Evolutionary conservation across 2,329 filamentous ascomycete genomes (phyloP), one percentile per base, ranked within the genome.

Genomic region (Coniochaeta ligniaria): DNA sequence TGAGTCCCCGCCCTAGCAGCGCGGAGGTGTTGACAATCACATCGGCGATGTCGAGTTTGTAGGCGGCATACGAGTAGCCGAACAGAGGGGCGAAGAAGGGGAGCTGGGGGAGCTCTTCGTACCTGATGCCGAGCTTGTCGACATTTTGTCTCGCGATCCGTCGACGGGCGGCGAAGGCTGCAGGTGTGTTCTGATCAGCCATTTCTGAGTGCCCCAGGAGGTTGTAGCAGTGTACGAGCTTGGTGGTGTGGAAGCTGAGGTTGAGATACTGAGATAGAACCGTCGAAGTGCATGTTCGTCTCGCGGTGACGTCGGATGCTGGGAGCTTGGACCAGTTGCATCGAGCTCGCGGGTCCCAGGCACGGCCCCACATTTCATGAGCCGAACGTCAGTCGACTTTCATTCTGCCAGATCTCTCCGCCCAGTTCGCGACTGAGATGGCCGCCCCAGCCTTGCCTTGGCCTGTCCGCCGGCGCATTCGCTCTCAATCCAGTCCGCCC

Each of bases 81-180:
- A 62, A 63, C 12, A 60, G 16, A 5, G 60, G 59, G 3, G 52
- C 60, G 38, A 61, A 66, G 41, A 60, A 57, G 14, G 65, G 65
- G 20, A 63, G 33, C 45, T 62, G 59, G 6, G 66, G 65, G 11
- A 67, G 62, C 36, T n/a, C 45, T 20, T 65, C 63, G n/a, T 61
- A 65, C 11, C 63, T 61, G 16, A 61, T 35, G 59, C 62, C 61
- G 22, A 66, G 61, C 57, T 65, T 59, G 31, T 58, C 38, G 36
- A 45, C 56, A n/a, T 52, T 52, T n/a, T 52, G 47, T 9, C 11
- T 52, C 16, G 47, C 47, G 24, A 52, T 52, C 16, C 22, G 22
- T 52, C 47, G 47, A 26, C 47, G 47, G n/a, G 22, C 22, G 22
- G 47, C 47, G 26, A 52, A 52, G 6, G 47, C 47, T n/a, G 28